A percentile compares a stretch with the other conserved stretches of the same genome.
Evolutionary conservation across 2,329 filamentous ascomycete species (phyloP).

Genomic region (Sarocladium strictum): DNA sequence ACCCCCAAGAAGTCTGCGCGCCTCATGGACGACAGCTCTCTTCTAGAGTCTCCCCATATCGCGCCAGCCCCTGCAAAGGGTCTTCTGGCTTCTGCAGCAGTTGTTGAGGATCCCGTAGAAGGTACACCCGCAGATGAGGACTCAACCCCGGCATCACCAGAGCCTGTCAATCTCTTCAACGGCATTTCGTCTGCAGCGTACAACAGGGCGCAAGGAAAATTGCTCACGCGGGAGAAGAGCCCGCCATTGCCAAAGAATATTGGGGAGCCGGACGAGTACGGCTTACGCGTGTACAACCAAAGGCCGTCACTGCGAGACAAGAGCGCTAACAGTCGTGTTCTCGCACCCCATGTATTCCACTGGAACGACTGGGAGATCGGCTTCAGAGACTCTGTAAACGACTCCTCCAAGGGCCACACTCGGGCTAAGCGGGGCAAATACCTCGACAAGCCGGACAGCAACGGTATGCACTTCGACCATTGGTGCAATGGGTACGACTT

Average conservation of each 20-base stretch:
- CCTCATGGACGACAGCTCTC: constrained; percentile 23
- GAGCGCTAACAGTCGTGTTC: constrained; percentile 47
- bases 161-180: constrained; percentile 23
- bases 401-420: constrained; percentile 46
- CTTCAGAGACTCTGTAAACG: constrained; percentile 53
- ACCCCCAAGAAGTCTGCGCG: constrained; percentile 42
- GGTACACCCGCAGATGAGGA: constrained; percentile 29
- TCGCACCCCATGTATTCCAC: constrained; percentile 39
- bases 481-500: constrained; percentile 48
- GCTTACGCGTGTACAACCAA: constrained; percentile 39
- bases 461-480: constrained; percentile 48
- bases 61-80: constrained; percentile 31
- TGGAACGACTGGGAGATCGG: constrained; percentile 52
- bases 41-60: constrained; percentile 19
- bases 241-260: constrained; percentile 32
- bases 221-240: constrained; percentile 30
- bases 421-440: constrained; percentile 48
- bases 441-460: constrained; percentile 47
- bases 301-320: constrained; percentile 34
- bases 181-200: constrained; percentile 18
- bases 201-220: constrained; percentile 21
- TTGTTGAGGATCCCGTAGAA: constrained; percentile 27
- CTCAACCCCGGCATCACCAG: constrained; percentile 29
- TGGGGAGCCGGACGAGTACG: constrained; percentile 44
- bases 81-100: constrained; percentile 32